Percentiles rank a stretch among this genome's conserved stretches.
phyloP scores from a whole-genome alignment of 108 stramenopile species.

The Epipyxis sp. region DNA sequence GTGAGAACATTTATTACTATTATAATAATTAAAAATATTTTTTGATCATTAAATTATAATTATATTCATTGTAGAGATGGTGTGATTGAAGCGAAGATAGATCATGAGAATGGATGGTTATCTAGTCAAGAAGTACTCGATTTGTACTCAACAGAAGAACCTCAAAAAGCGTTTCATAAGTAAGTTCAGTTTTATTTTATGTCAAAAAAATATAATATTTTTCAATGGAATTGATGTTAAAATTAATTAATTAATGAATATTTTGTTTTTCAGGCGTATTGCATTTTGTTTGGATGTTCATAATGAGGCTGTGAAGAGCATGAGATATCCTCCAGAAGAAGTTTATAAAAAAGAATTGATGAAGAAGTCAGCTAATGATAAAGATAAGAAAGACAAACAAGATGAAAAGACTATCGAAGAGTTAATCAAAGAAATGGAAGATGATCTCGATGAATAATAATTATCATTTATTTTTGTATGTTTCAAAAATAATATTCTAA shows the following conservation, averaged over 20 bases:
- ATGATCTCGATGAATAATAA: conserved; percentile 22
- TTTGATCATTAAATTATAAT: too few relatives aligned
- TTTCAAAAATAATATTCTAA: too few relatives aligned
- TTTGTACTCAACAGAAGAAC: conserved; percentile 92
- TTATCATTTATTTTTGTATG: too few relatives aligned
- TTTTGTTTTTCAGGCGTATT: conserved; percentile 61
- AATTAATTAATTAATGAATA: neutral
- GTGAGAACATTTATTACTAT: too few relatives aligned
- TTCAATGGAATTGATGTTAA: neutral
- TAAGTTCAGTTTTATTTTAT: conserved; percentile 35
- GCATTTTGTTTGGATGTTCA: conserved; percentile 96
- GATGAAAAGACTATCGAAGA: conserved; percentile 43
- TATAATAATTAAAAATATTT: too few relatives aligned
- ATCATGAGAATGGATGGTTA: conserved; percentile 83
- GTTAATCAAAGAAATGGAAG: conserved; percentile 41
- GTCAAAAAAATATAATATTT: neutral
- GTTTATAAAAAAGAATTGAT: conserved; percentile 24
- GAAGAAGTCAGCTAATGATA: neutral
- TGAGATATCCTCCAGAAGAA: conserved; percentile 88
- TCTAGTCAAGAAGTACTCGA: conserved; percentile 85
- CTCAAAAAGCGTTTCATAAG: conserved; percentile 91
- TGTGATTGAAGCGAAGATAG: conserved; percentile 95
- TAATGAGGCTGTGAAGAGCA: conserved; percentile 92
- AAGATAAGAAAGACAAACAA: conserved; percentile 14
- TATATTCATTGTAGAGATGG: conserved; percentile 91